A percentile compares a stretch with the other conserved stretches of the same genome.
These are phyloP conservation scores for Fragaria vesca DNA, from an alignment of 306 rosid genomes.

Conservation along the genomic window DNA sequence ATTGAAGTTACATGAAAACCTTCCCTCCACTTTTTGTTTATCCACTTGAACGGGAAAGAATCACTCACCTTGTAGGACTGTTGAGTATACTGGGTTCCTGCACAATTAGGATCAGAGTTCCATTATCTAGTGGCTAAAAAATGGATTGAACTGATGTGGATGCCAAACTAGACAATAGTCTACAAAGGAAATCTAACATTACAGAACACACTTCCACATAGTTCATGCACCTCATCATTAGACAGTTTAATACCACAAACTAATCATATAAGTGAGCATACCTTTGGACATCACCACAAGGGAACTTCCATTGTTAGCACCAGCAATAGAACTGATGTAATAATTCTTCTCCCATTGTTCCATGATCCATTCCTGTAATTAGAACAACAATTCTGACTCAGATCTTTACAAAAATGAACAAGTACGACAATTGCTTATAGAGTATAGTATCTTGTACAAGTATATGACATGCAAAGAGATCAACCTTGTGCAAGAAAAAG, in stretches of 20 bases:
- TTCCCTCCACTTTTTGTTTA: slow-evolving; percentile 96
- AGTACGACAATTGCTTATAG: slow-evolving; percentile 1
- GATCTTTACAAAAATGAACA: not conserved
- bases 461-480: slow-evolving; percentile 14
- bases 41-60: slow-evolving; percentile 97
- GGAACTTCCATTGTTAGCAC: slow-evolving; percentile 66
- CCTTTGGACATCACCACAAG: slow-evolving; percentile 75
- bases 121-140: not conserved
- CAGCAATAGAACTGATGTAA: slow-evolving; percentile 64
- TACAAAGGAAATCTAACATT: not conserved
- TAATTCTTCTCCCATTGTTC: slow-evolving; percentile 70
- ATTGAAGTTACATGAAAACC: slow-evolving; percentile 97
- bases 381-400: slow-evolving; percentile 7
- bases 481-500: slow-evolving; percentile 84
- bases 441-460: not conserved
- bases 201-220: not conserved
- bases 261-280: slow-evolving; percentile 12
- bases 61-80: slow-evolving; percentile 99
- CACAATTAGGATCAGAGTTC: slow-evolving; percentile 12
- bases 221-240: not conserved
- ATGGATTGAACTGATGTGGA: not conserved
- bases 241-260: not conserved
- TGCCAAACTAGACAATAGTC: not conserved
- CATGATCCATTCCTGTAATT: slow-evolving; percentile 61
- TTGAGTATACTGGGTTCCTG: slow-evolving; percentile 90